Evolutionary conservation across 202 grass and related monocot species (phyloP).

Genomic region (Carex arenaria): DNA sequence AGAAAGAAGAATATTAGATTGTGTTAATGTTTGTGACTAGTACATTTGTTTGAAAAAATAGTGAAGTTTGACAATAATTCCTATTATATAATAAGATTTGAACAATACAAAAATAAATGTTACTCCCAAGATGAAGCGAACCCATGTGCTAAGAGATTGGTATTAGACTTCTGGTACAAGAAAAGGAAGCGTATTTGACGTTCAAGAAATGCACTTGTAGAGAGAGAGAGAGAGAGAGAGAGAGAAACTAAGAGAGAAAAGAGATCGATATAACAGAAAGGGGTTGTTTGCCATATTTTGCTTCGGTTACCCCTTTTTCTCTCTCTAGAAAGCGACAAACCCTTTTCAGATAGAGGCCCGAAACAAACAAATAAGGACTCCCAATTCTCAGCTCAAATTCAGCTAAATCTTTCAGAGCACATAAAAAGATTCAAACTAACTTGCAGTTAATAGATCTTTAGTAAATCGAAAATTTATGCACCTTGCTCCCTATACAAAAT

Average conservation of each 20-base stretch:
- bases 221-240: constrained; percentile 1
- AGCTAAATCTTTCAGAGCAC: constrained; percentile 3
- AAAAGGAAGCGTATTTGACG: constrained; percentile 27
- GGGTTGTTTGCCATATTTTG: constrained; percentile 20
- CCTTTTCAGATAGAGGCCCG: constrained; percentile 25
- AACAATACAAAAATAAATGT: constrained; percentile 10
- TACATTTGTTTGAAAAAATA: constrained; percentile 13
- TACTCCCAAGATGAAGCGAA: constrained; percentile 29
- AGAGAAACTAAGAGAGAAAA: neutral
- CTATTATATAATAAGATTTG: constrained; percentile 11
- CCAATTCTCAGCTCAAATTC: constrained; percentile 18
- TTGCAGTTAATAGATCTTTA: constrained; percentile 6
- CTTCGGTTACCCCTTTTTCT: constrained; percentile 12
- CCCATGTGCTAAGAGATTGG: constrained; percentile 25
- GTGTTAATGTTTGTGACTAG: constrained; percentile 14
- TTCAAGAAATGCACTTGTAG: constrained; percentile 22
- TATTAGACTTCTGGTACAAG: constrained; percentile 25
- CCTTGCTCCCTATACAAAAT: neutral
- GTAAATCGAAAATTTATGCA: constrained; percentile 4
- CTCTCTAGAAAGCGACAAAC: constrained; percentile 21
- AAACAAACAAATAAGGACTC: constrained; percentile 21
- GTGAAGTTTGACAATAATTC: constrained; percentile 21
- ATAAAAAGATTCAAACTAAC: constrained; percentile 21
- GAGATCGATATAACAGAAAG: constrained; percentile 25
- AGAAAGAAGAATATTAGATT: neutral